These are phyloP conservation scores for Hymenoscyphus occultus DNA, from an alignment of 2,329 filamentous ascomycete genomes.

Conservation along the genomic window DNA sequence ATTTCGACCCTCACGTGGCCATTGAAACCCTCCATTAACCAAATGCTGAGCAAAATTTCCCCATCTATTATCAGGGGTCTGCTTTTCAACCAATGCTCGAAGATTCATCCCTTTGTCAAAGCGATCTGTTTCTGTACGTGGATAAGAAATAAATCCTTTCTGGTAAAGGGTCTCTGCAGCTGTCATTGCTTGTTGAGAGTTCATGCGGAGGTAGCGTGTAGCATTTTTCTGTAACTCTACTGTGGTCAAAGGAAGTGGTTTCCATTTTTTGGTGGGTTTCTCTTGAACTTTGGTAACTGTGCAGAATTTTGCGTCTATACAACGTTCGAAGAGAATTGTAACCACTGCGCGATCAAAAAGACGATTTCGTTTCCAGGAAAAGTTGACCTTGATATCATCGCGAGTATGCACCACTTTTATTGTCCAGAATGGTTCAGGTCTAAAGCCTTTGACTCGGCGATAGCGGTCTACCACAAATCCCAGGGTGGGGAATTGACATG, in stretches of 20 bases:
- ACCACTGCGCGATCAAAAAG: conserved; percentile 86
- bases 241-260: conserved; percentile 88
- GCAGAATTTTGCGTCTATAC: conserved; percentile 71
- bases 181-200: conserved; percentile 85
- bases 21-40: conserved; percentile 71
- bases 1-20: conserved; percentile 77
- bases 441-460: conserved; percentile 88
- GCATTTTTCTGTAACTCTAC: conserved; percentile 97
- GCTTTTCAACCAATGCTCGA: conserved; percentile 75
- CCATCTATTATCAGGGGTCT: conserved; percentile 74
- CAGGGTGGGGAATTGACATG: conserved; percentile 94
- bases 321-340: conserved; percentile 80
- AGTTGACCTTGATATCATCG: conserved; percentile 75
- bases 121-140: conserved; percentile 92
- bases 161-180: conserved; percentile 86
- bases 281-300: conserved; percentile 82
- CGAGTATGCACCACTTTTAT: conserved; percentile 81
- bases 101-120: conserved; percentile 91
- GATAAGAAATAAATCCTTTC: conserved; percentile 95
- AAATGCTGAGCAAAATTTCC: conserved; percentile 75
- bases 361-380: conserved; percentile 76
- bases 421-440: conserved; percentile 87
- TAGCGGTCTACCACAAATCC: conserved; percentile 97
- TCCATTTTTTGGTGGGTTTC: conserved; percentile 92
- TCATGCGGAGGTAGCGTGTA: conserved; percentile 84